Percentiles rank a stretch among this genome's conserved stretches.
phyloP scores from a whole-genome alignment of 1,284 basidiomycete species.

The Earliella scabrosa region DNA sequence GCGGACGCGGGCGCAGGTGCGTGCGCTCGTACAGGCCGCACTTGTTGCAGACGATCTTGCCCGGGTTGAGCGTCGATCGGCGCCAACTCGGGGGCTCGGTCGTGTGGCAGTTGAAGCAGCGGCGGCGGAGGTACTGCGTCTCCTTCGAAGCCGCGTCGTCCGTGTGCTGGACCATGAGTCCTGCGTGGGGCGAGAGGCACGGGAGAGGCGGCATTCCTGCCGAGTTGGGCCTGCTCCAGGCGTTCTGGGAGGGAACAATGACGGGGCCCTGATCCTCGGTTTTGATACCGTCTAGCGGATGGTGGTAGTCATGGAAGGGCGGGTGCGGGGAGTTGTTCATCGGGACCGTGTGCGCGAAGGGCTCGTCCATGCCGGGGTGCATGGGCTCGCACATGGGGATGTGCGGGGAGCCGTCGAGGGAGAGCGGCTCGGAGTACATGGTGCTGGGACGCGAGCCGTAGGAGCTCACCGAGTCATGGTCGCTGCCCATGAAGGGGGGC shows the following conservation, averaged over 20 bases:
- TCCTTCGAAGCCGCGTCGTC: slow-evolving; percentile 87
- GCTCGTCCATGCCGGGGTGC: slow-evolving; percentile 41
- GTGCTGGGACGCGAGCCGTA: slow-evolving; percentile 42
- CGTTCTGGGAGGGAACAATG: slow-evolving; percentile 63
- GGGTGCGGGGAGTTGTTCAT: slow-evolving; percentile 51
- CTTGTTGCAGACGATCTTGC: slow-evolving; percentile 91
- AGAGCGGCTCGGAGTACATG: slow-evolving; percentile 46
- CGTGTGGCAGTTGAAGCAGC: slow-evolving; percentile 88
- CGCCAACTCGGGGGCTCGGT: slow-evolving; percentile 87
- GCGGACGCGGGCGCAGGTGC: slow-evolving; percentile 76
- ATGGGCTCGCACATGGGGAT: slow-evolving; percentile 38
- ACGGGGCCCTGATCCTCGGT: slow-evolving; percentile 61
- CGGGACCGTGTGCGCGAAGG: slow-evolving; percentile 37
- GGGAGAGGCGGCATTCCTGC: slow-evolving; percentile 43
- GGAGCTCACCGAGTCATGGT: slow-evolving; percentile 39
- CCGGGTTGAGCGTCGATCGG: slow-evolving; percentile 81
- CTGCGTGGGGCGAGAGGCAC: slow-evolving; percentile 55
- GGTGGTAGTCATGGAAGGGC: slow-evolving; percentile 48
- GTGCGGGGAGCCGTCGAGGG: slow-evolving; percentile 47
- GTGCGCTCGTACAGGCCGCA: slow-evolving; percentile 87
- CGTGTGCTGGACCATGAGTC: slow-evolving; percentile 79
- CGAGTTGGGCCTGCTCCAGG: slow-evolving; percentile 44
- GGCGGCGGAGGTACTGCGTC: slow-evolving; percentile 81
- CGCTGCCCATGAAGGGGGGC: slow-evolving; percentile 38
- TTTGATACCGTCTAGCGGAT: slow-evolving; percentile 56